phyloP scores from a whole-genome alignment of 345 rosid species.

The Luvunga scandens region DNA sequence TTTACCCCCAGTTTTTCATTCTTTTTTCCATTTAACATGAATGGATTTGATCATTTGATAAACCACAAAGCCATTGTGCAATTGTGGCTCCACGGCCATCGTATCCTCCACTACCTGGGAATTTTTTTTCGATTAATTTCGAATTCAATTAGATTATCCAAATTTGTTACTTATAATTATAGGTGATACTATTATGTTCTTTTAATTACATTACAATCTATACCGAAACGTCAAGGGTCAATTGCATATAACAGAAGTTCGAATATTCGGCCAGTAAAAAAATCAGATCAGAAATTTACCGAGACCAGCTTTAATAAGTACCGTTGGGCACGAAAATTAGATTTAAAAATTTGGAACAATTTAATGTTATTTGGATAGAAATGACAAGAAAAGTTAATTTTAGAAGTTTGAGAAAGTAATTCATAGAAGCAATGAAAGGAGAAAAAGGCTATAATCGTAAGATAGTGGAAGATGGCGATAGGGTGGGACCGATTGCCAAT shows the following conservation, averaged over 20 bases:
- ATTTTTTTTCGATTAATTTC: background rate
- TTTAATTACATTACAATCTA: no score
- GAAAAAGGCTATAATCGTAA: slow-evolving; percentile 1
- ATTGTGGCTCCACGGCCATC: slow-evolving; percentile 34
- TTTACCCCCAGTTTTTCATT: background rate
- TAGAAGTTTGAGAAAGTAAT: background rate
- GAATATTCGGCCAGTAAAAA: no score
- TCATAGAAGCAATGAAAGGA: background rate
- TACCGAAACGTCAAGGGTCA: no score
- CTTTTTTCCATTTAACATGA: slow-evolving; percentile 17
- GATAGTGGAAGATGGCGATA: background rate
- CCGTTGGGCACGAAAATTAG: no score
- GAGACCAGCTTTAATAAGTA: no score
- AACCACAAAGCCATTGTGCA: slow-evolving; percentile 12
- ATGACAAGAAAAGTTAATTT: background rate
- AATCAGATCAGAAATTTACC: no score
- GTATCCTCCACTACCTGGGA: background rate
- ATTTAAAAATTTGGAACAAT: no score
- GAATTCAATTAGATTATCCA: background rate
- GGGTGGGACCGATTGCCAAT: slow-evolving; percentile 14
- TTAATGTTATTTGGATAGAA: no score
- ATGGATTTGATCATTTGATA: background rate
- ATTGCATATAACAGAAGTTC: no score
- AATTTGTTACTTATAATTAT: no score
- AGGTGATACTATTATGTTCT: no score